phyloP scores from a whole-genome alignment of 2,329 filamentous ascomycete species.

The Phoma sp. region DNA sequence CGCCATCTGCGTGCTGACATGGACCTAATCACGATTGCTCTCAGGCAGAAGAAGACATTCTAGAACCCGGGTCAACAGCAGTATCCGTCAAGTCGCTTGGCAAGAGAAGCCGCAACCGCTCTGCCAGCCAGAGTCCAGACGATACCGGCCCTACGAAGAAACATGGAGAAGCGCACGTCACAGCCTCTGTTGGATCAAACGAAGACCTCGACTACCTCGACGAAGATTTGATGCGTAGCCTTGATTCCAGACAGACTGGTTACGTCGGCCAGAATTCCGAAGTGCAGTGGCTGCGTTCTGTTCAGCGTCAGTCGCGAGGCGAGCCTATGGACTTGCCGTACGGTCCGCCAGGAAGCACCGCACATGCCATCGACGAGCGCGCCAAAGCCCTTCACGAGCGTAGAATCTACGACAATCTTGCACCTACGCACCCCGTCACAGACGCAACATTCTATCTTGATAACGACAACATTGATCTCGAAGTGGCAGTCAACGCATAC shows the following conservation, averaged over 20 bases:
- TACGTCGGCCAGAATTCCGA: conserved; percentile 45
- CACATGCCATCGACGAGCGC: conserved; percentile 17
- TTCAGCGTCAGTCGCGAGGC: conserved; percentile 28
- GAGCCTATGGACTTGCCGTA: conserved; percentile 23
- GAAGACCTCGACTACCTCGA: conserved; percentile 37
- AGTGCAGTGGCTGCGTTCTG: conserved; percentile 41
- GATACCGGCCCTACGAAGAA: not conserved
- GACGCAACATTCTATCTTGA: conserved; percentile 46
- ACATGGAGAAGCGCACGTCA: conserved; percentile 29
- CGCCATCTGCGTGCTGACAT: not conserved
- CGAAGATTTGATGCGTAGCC: conserved; percentile 39
- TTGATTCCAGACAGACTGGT: conserved; percentile 39
- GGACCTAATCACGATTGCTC: not conserved
- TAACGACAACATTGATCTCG: conserved; percentile 34
- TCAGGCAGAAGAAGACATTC: conserved; percentile 29
- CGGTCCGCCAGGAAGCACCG: conserved; percentile 27
- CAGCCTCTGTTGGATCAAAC: conserved; percentile 35
- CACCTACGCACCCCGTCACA: conserved; percentile 25
- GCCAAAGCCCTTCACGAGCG: conserved; percentile 29
- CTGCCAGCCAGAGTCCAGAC: not conserved
- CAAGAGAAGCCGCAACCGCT: conserved; percentile 20
- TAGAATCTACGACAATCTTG: conserved; percentile 10
- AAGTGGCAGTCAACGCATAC: conserved; percentile 33
- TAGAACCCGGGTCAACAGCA: conserved; percentile 3
- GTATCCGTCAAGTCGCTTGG: conserved; percentile 13